A percentile compares a stretch with the other conserved stretches of the same genome.
phyloP scores from a whole-genome alignment of 2,329 filamentous ascomycete genomes.

The Colletotrichum gigasporum region DNA sequence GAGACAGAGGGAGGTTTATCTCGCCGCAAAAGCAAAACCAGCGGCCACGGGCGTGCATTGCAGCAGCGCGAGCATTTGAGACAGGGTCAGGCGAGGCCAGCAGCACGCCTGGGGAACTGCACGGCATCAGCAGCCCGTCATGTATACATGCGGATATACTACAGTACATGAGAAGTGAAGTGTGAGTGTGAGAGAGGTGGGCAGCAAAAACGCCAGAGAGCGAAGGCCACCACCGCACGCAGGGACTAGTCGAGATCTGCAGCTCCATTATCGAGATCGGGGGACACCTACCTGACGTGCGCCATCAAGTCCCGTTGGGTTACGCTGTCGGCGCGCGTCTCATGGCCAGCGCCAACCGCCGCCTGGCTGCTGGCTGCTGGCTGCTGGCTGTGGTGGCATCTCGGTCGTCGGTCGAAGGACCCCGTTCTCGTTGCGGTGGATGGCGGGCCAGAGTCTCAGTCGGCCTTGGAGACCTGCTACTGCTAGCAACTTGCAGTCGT shows the following conservation, averaged over 20 bases:
- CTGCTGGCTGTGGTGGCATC: too few species aligned
- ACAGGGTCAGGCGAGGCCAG: neutral
- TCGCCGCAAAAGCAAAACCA: slow-evolving; percentile 8
- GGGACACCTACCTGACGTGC: neutral
- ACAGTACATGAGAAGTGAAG: too few species aligned
- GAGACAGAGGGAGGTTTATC: slow-evolving; percentile 13
- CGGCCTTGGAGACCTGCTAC: too few species aligned
- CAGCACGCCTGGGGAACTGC: neutral
- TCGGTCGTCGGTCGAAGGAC: too few species aligned
- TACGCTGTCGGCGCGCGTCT: too few species aligned
- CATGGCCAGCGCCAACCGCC: too few species aligned
- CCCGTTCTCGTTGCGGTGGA: too few species aligned
- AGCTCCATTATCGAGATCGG: slow-evolving; percentile 21
- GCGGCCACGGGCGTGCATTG: neutral
- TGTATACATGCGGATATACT: neutral
- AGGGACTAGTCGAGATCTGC: slow-evolving; percentile 17
- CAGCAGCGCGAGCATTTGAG: slow-evolving; percentile 10
- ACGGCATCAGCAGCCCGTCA: slow-evolving; percentile 2
- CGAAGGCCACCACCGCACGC: too few species aligned
- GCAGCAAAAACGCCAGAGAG: neutral
- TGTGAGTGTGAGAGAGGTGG: neutral
- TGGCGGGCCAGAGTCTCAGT: too few species aligned
- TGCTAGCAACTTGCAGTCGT: too few species aligned
- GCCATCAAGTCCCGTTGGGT: neutral
- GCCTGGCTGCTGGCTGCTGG: too few species aligned